Evolutionary conservation across 805 yeast genomes (phyloP), one percentile per base, ranked within the genome.

Genomic region (Lipomyces kockii): DNA sequence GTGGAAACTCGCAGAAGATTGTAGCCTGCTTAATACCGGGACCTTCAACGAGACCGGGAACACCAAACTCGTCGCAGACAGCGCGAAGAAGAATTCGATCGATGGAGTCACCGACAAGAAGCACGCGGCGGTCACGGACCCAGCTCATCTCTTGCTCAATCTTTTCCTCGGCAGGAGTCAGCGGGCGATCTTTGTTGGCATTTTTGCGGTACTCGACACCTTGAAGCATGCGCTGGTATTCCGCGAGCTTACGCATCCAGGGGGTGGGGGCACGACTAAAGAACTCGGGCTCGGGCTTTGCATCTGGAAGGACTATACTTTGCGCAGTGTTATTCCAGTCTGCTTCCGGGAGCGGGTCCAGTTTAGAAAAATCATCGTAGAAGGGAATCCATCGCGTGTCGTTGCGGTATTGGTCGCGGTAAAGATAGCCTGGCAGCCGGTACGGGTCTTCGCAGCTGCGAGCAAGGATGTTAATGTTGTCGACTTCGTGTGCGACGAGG

Each of bases 371-470:
- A 27, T 62, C 62, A n/a, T 64, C 65, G 39, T 60, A 64, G 53
- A 60, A 64, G 14, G 67, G 67, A 11, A 64, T 22, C 46, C 52
- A 64, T 14, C 61, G 49, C 25, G 61, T 22, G 12, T 32, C 27
- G 54, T 46, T 20, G 12, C 25, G 55, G 37, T 9, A 43, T 27
- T 29, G 17, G 62, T 39, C 51, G 29, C 58, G 66, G 65, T n/a
- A 43, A 14, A 64, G 55, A 39, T 64, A 61, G 53, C 67, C 67
- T 20, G 66, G 61, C 58, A 27, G 29, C 20, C 67, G 39, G 58
- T 64, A 64, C 20, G 67, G 61, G 35, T 64, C 67, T 11, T 35
- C 54, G 46, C 67, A 64, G 20, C 20, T 39, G 49, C 49, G 49
- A 39, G 49, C 49, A 39, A 14, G 49, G 20, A 14, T 14, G 49